Evolutionary conservation across 306 rosid genomes (phyloP), one percentile per base, ranked within the genome.

Genomic region (Oxytropis ochrocephala): DNA sequence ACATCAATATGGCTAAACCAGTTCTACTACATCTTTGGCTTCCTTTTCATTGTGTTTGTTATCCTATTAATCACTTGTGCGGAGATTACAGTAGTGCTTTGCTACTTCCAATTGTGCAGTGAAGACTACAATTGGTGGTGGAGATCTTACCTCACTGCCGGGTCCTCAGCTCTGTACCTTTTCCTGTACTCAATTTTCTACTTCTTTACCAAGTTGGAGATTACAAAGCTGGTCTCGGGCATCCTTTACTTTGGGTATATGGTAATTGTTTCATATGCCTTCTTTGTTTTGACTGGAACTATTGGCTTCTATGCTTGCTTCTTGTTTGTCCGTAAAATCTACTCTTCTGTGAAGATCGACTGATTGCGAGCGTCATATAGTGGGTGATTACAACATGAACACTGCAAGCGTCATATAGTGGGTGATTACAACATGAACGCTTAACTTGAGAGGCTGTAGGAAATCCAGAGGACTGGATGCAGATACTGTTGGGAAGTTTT

Each of bases 121-220:
- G 99, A 94, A 79, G 99, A 94, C 81, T 94, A 94, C 85, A 75
- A 91, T 66, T 94, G 99, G 99, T 94, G 95, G 97, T 94, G 99
- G 99, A 88, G 99, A 77, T 84, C 99, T 3, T 94, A 94, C 81
- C 91, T 94, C 66, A 94, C 99, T 5, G 97, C 99, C 0, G 99
- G 99, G 48, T 94, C 99, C 29, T 94, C 99, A 29, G 99, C 97
- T 11, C 78, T 94, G 19, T 94, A 94, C 86, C 99, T 94, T 46
- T 92, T 94, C 80, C 86, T 94, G 56, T 94, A 94, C 88, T 94
- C 99, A 3, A 82, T 81, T 49, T 94, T 94, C 92, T 94, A 94
- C 89, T 91, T 91, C 86, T 88, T 94, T 47, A 89, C 97, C 79
- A 94, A 94, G 80, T 71, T 94, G 85, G 99, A 94, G 71, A 94